Percentiles rank a stretch among this genome's conserved stretches.
Conservation (phyloP, 495 filamentous ascomycete genomes). For the Penicillium mononematosum region DNA sequence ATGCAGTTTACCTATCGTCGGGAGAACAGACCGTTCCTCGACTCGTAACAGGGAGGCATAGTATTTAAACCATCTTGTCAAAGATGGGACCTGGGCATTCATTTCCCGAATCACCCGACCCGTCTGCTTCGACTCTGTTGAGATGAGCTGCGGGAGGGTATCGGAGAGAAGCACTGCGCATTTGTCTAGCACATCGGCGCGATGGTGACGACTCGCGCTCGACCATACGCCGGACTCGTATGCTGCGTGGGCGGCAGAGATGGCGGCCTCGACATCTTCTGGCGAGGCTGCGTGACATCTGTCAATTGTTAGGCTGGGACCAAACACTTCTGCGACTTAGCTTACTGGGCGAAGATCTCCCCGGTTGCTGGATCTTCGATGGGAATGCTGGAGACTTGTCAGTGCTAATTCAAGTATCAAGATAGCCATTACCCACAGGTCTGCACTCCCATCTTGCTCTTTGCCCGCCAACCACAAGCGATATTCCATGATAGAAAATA, state of each 20-base stretch:
- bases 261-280: conserved; percentile 45
- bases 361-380: conserved; percentile 27
- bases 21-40: conserved; percentile 60
- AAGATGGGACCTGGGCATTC: conserved; percentile 60
- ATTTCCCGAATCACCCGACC: conserved; percentile 64
- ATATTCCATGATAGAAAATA: conserved; percentile 4
- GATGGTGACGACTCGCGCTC: conserved; percentile 49
- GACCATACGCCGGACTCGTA: conserved; percentile 61
- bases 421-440: neutral
- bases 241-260: conserved; percentile 45
- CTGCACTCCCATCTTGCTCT: conserved; percentile 11
- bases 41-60: conserved; percentile 58
- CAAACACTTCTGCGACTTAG: neutral
- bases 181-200: conserved; percentile 57
- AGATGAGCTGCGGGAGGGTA: conserved; percentile 50
- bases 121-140: conserved; percentile 59
- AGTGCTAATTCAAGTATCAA: neutral
- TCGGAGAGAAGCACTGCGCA: conserved; percentile 51
- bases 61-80: conserved; percentile 65
- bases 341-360: conserved; percentile 24
- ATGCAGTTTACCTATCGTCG: conserved; percentile 58
- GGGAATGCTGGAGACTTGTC: conserved; percentile 15
- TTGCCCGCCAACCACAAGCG: conserved; percentile 9
- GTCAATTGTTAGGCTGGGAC: neutral
- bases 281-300: conserved; percentile 47